Evolutionary conservation across 805 yeast species (phyloP).

Genomic region (Pichia thaimueangensis): DNA sequence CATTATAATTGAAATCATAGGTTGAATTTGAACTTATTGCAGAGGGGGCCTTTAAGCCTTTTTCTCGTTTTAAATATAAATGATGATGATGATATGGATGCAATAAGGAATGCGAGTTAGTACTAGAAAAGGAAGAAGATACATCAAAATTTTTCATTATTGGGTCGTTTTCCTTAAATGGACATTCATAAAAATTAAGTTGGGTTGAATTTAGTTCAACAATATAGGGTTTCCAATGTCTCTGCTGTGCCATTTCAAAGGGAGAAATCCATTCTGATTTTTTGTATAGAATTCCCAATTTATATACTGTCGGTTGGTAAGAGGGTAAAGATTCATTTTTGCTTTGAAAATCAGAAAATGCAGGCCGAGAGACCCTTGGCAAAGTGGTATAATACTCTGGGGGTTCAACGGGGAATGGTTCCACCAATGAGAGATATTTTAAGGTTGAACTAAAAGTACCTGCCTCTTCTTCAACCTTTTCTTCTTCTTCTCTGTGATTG

Average conservation of each 20-base stretch:
- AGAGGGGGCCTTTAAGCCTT: conserved; percentile 2
- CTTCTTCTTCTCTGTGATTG: background rate
- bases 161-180: conserved; percentile 7
- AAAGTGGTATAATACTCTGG: conserved; percentile 32
- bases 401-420: conserved; percentile 36
- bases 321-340: conserved; percentile 47
- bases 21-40: conserved; percentile 2
- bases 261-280: conserved; percentile 78
- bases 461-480: too few relatives aligned
- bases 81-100: conserved; percentile 16
- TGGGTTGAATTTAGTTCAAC: conserved; percentile 85
- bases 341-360: conserved; percentile 7
- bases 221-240: conserved; percentile 66
- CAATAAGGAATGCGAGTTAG: conserved; percentile 12
- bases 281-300: conserved; percentile 49
- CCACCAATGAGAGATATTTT: conserved; percentile 23
- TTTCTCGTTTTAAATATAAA: conserved; percentile 3
- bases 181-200: conserved; percentile 53
- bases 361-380: conserved; percentile 32
- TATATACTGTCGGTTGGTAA: conserved; percentile 60
- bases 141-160: conserved; percentile 9
- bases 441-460: background rate
- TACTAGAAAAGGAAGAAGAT: conserved; percentile 11
- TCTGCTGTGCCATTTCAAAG: conserved; percentile 55
- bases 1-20: conserved; percentile 11